These are phyloP conservation scores for Celoporthe dispersa DNA, from an alignment of 2,329 filamentous ascomycete species.

Conservation along the genomic window DNA sequence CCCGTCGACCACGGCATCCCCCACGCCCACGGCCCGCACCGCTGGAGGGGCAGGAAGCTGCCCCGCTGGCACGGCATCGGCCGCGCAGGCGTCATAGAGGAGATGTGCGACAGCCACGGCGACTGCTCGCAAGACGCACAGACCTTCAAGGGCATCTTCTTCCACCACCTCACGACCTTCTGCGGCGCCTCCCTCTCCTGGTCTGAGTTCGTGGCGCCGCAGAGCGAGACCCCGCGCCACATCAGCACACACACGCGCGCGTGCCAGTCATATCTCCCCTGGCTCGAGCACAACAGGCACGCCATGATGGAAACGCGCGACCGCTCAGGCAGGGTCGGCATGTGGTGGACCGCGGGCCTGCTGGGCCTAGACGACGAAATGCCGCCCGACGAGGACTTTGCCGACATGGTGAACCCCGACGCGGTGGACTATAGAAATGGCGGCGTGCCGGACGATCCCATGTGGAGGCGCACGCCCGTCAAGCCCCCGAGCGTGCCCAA, in stretches of 20 bases:
- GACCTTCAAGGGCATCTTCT: slow-evolving; percentile 94
- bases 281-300: slow-evolving; percentile 28
- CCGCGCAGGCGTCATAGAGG: slow-evolving; percentile 79
- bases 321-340: slow-evolving; percentile 25
- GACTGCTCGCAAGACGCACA: slow-evolving; percentile 83
- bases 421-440: slow-evolving; percentile 30
- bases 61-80: slow-evolving; percentile 76
- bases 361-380: slow-evolving; percentile 21
- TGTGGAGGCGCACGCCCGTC: slow-evolving; percentile 25
- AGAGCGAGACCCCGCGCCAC: slow-evolving; percentile 21
- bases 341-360: slow-evolving; percentile 32
- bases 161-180: slow-evolving; percentile 83
- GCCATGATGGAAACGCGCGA: slow-evolving; percentile 28
- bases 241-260: slow-evolving; percentile 27
- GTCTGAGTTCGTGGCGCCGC: slow-evolving; percentile 30
- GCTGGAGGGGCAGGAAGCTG: slow-evolving; percentile 41
- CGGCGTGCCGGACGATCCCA: slow-evolving; percentile 27
- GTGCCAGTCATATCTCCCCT: slow-evolving; percentile 22
- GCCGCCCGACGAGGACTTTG: slow-evolving; percentile 22
- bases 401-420: slow-evolving; percentile 18
- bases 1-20: slow-evolving; percentile 45
- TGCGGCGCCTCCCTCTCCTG: slow-evolving; percentile 66
- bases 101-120: slow-evolving; percentile 76
- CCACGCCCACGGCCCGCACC: slow-evolving; percentile 31
- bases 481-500: slow-evolving; percentile 18